phyloP scores from a whole-genome alignment of 805 yeast species.

The Teunomyces lycoperdinae region DNA sequence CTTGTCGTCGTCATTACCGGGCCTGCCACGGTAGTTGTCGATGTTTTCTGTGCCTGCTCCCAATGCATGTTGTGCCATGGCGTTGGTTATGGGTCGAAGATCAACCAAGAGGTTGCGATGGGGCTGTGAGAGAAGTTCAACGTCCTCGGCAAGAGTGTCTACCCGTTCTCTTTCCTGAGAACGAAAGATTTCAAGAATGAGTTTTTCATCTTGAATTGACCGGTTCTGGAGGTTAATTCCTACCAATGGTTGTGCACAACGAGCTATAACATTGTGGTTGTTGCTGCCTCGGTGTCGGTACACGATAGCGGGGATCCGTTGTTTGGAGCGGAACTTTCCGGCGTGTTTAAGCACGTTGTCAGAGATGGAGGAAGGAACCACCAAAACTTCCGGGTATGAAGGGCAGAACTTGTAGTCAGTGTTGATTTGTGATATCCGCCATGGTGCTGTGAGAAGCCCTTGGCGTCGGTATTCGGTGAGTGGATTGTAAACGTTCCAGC shows the following conservation, averaged over 20 bases:
- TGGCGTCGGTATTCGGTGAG: conserved; percentile 68
- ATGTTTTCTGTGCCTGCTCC: conserved; percentile 98
- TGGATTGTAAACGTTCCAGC: conserved; percentile 74
- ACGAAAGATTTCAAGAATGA: conserved; percentile 69
- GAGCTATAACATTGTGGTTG: conserved; percentile 74
- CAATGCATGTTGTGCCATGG: conserved; percentile 92
- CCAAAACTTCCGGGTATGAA: conserved; percentile 67
- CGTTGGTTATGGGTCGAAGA: conserved; percentile 90
- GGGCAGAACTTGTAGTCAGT: conserved; percentile 61
- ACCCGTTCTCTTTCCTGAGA: conserved; percentile 44
- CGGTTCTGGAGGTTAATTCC: conserved; percentile 80
- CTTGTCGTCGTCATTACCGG: conserved; percentile 9
- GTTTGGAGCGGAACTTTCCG: conserved; percentile 79
- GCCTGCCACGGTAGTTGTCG: conserved; percentile 68
- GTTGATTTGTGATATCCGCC: conserved; percentile 75
- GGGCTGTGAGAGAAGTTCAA: conserved; percentile 30
- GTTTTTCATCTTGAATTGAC: conserved; percentile 86
- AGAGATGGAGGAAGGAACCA: conserved; percentile 75
- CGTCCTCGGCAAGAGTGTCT: conserved; percentile 13
- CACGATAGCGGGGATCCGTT: conserved; percentile 76
- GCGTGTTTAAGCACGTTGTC: conserved; percentile 84
- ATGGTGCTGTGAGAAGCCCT: conserved; percentile 49
- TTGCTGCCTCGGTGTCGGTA: conserved; percentile 58
- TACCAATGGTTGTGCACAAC: conserved; percentile 91
- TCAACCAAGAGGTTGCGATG: conserved; percentile 73